Base-by-base conservation (phyloP, 169 alveolate genomes). In the Amoebophrya sp. region DNA sequence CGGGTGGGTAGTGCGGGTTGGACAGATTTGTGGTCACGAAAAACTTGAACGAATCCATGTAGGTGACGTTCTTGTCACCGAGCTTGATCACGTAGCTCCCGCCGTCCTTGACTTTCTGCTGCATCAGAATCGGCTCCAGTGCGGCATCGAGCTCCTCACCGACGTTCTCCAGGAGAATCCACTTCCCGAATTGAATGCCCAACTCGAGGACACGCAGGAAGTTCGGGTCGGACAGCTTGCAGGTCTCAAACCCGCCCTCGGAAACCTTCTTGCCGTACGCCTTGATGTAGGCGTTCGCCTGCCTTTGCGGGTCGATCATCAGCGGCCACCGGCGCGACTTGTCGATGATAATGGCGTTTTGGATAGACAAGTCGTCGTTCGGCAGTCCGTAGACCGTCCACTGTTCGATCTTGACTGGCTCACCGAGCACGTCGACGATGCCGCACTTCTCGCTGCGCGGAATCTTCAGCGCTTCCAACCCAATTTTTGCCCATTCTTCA, bases 1-100 rank as follows among this genome's bases (percentile, higher is more conserved):
- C 99, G 29, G 99, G 99, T 39, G 98, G 93, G 93, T 97, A 97
- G 93, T 97, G 99, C 41, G 99, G 99, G 94, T 97, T 97, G 3
- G 98, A 96, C 66, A 96, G 89, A 0, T 98, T 97, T 0, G 99
- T 96, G 41, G 98, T 97, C 96, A 97, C 94, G 92, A 96, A 97
- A 93, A 97, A 95, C 94, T 96, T 96, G 95, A 90, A 90, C 89
- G 89, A 53, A 33, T 93, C 97, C 94, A 93, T 94, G 92, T 95
- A 96, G 47, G 96, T 93, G 39, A 96, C 94, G 40, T 95, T 95
- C 93, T 97, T 97, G 94, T 97, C 99, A 54, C 99, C 99, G 0
- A 97, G 94, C 92, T 94, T 95, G 33, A 97, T 95, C 90, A 95
- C 95, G 55, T 91, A 95, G 55, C 95, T 92, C 88, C 96, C 89